These are phyloP conservation scores for Cercospora nicotianae DNA, from an alignment of 2,329 filamentous ascomycete genomes.

Conservation along the genomic window DNA sequence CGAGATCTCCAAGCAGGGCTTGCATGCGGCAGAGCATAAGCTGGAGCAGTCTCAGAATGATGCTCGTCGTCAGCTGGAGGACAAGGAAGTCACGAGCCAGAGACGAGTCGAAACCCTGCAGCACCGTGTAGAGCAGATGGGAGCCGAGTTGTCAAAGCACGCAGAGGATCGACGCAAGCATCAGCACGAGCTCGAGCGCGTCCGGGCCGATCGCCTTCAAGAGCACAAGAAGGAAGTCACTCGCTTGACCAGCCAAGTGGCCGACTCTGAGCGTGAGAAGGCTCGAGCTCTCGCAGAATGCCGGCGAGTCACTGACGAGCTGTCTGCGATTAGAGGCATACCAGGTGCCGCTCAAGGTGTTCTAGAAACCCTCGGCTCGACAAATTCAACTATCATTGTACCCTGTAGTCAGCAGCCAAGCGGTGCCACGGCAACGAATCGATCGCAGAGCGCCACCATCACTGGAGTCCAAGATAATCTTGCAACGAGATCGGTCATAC, in stretches of 20 bases:
- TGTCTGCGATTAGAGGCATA: not conserved
- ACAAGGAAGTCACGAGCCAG: not conserved
- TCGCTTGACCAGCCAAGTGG: not conserved
- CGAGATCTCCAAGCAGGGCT: not conserved
- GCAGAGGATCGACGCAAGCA: not conserved
- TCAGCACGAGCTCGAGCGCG: not conserved
- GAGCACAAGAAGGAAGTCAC: not conserved
- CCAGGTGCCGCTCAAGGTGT: not conserved
- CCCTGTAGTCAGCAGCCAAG: not conserved
- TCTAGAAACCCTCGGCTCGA: not conserved
- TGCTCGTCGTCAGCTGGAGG: not conserved
- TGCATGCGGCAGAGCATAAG: not conserved
- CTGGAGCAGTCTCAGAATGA: not conserved
- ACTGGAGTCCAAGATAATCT: not conserved
- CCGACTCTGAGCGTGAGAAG: not conserved
- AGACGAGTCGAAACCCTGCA: constrained; percentile 8
- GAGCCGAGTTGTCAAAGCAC: not conserved
- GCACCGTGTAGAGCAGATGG: not conserved
- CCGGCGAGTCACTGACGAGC: constrained; percentile 1
- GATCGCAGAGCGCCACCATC: not conserved
- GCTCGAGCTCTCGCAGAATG: constrained; percentile 3
- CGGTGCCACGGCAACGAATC: not conserved
- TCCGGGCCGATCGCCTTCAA: not conserved
- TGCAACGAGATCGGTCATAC: not conserved
- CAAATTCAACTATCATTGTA: not conserved